phyloP scores from a whole-genome alignment of 75 land plant species.

The Selaginella moellendorffii region DNA sequence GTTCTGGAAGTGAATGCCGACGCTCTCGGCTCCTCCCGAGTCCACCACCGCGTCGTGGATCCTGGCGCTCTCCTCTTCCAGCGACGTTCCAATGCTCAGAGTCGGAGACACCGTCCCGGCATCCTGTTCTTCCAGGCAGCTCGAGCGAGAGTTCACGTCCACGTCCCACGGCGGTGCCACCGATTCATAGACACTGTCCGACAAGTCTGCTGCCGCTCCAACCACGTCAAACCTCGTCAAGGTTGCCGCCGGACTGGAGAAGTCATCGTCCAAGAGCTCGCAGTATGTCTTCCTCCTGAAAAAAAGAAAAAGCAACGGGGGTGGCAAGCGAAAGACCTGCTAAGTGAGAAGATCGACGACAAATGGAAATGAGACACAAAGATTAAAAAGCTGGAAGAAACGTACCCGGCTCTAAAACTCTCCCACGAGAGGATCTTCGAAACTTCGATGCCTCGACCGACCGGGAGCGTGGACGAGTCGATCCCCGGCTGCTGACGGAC shows the following conservation, averaged over 20 bases:
- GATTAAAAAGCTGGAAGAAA: too few relatives aligned
- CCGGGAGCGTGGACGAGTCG: conserved; percentile 32
- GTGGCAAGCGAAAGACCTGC: too few relatives aligned
- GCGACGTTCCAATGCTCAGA: background rate
- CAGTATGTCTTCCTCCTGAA: conserved; percentile 22
- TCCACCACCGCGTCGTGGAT: background rate
- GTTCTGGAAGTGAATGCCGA: conserved; percentile 20
- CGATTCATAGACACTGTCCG: too few relatives aligned
- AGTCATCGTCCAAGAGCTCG: too few relatives aligned
- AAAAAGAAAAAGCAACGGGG: conserved; percentile 11
- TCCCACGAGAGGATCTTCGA: conserved; percentile 32
- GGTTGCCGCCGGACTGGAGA: too few relatives aligned
- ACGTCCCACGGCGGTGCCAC: too few relatives aligned
- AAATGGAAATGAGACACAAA: background rate
- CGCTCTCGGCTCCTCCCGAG: background rate
- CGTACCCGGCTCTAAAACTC: conserved; percentile 29
- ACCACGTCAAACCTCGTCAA: too few relatives aligned
- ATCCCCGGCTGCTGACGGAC: conserved; percentile 31
- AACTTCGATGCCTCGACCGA: conserved; percentile 31
- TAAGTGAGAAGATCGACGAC: background rate
- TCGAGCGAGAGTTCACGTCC: too few relatives aligned
- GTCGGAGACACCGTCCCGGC: background rate
- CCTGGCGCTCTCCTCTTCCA: background rate
- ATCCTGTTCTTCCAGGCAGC: too few relatives aligned
- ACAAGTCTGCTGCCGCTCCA: too few relatives aligned